These are phyloP conservation scores for Fragilaria radians DNA, from an alignment of 108 stramenopile genomes.

Conservation along the genomic window DNA sequence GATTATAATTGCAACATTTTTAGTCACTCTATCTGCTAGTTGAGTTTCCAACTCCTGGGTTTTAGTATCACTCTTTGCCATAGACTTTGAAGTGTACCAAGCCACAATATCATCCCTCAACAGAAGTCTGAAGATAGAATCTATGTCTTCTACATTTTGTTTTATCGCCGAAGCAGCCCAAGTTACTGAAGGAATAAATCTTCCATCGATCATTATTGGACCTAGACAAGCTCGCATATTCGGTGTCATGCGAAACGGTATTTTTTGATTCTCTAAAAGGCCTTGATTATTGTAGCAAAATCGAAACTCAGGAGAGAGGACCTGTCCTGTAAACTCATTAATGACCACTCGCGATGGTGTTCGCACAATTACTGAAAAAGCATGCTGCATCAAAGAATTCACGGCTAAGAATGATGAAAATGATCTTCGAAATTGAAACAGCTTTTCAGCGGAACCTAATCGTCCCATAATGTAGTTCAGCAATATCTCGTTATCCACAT, in stretches of 20 bases:
- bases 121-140: constrained; percentile 59
- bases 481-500: constrained; percentile 32
- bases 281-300: constrained; percentile 81
- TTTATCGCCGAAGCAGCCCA: constrained; percentile 52
- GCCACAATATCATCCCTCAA: constrained; percentile 80
- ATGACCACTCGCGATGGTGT: constrained; percentile 66
- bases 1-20: constrained; percentile 60
- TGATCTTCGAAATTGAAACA: constrained; percentile 65
- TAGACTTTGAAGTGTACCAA: constrained; percentile 73
- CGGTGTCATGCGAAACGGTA: constrained; percentile 83
- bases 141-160: constrained; percentile 43
- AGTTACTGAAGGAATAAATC: constrained; percentile 56
- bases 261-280: constrained; percentile 44
- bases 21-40: constrained; percentile 62
- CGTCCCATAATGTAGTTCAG: constrained; percentile 29
- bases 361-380: constrained; percentile 64
- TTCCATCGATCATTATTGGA: constrained; percentile 52
- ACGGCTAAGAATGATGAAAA: constrained; percentile 65
- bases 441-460: constrained; percentile 36
- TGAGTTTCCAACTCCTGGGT: constrained; percentile 77
- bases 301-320: constrained; percentile 67
- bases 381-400: constrained; percentile 78
- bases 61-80: constrained; percentile 66
- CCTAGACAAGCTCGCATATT: constrained; percentile 61
- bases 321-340: constrained; percentile 34